These are phyloP conservation scores for Aspergillus puulaauensis DNA, from an alignment of 2,329 filamentous ascomycete genomes.

Conservation along the genomic window DNA sequence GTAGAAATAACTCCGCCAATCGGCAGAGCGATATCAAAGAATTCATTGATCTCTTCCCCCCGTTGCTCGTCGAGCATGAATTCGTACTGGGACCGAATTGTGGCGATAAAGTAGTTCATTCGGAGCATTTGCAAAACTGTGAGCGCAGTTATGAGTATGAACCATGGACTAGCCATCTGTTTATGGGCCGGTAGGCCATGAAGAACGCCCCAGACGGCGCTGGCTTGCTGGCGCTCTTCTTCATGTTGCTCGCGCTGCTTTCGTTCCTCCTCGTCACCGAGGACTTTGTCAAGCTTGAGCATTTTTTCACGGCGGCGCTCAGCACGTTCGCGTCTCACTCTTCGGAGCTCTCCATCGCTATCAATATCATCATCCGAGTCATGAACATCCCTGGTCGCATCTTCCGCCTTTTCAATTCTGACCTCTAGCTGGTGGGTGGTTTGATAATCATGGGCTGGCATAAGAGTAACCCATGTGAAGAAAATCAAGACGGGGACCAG, in stretches of 20 bases:
- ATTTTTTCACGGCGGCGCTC: constrained; percentile 62
- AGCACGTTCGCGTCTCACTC: constrained; percentile 54
- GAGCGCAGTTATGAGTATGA: constrained; percentile 80
- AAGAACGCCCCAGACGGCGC: constrained; percentile 81
- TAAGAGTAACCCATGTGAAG: constrained; percentile 63
- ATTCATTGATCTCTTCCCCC: constrained; percentile 71
- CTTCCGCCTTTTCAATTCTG: constrained; percentile 57
- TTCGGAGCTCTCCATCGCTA: constrained; percentile 46
- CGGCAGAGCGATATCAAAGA: constrained; percentile 81
- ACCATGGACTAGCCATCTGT: constrained; percentile 81
- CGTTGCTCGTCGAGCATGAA: constrained; percentile 66
- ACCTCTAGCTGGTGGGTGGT: constrained; percentile 74
- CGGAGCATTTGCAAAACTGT: constrained; percentile 74
- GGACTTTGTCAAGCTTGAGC: constrained; percentile 67
- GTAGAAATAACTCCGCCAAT: constrained; percentile 77
- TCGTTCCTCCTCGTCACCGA: constrained; percentile 63
- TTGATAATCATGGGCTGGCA: constrained; percentile 73
- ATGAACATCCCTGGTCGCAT: constrained; percentile 39
- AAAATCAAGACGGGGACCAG: constrained; percentile 66
- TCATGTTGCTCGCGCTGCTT: constrained; percentile 61
- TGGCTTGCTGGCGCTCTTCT: constrained; percentile 67
- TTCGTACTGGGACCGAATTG: constrained; percentile 78
- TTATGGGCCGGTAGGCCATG: constrained; percentile 67
- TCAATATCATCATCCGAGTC: constrained; percentile 55
- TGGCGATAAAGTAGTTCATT: constrained; percentile 93